A percentile compares a stretch with the other conserved stretches of the same genome.
Evolutionary conservation across 2,329 filamentous ascomycete genomes (phyloP).

Genomic region (Penicillium sp.): DNA sequence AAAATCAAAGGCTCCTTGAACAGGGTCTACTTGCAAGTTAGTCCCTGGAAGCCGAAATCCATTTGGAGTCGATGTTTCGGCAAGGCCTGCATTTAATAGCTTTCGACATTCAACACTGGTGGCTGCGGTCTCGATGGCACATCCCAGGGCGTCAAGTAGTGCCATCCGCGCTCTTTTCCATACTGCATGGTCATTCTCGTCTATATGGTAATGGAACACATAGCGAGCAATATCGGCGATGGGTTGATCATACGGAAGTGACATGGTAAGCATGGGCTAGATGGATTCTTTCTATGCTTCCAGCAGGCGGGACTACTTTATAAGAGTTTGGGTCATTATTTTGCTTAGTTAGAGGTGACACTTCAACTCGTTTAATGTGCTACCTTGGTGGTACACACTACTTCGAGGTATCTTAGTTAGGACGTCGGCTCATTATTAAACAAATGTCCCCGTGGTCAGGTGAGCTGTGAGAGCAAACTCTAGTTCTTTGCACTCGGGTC

Average conservation of each 20-base stretch:
- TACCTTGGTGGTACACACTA: background rate
- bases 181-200: conserved; percentile 15
- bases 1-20: conserved; percentile 41
- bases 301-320: background rate
- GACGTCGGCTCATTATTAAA: background rate
- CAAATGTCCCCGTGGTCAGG: background rate
- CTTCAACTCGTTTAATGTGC: background rate
- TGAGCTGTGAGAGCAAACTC: background rate
- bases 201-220: conserved; percentile 19
- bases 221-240: conserved; percentile 24
- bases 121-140: conserved; percentile 23
- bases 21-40: conserved; percentile 31
- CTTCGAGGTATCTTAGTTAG: background rate
- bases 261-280: background rate
- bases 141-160: conserved; percentile 26
- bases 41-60: conserved; percentile 42
- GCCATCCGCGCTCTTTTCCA: conserved; percentile 17
- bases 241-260: conserved; percentile 39
- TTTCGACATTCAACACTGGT: conserved; percentile 17
- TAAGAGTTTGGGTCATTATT: background rate
- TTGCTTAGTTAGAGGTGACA: background rate
- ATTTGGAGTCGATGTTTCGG: conserved; percentile 21
- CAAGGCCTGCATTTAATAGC: conserved; percentile 16
- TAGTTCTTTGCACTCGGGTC: background rate
- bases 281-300: background rate